phyloP scores from a whole-genome alignment of 176 grass and related monocot genomes.

The Oryza punctata region DNA sequence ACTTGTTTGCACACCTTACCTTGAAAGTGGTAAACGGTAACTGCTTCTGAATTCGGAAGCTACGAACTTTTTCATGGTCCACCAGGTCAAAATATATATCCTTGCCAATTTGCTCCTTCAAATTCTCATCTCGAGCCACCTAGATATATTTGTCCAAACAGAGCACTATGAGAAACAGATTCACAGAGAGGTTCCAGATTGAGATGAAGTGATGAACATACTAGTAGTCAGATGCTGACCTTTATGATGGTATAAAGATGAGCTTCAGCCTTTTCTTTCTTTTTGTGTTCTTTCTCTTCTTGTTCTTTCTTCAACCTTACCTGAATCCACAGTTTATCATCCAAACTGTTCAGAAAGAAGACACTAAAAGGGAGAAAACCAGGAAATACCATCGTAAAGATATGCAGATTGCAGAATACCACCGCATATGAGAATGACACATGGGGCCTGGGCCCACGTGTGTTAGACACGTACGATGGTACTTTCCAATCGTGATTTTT shows the following conservation, averaged over 20 bases:
- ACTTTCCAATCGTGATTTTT: neutral
- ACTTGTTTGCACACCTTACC: constrained; percentile 46
- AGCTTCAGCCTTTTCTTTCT: constrained; percentile 93
- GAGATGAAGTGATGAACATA: constrained; percentile 22
- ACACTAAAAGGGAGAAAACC: constrained; percentile 4
- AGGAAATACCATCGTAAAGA: neutral
- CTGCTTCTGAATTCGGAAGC: constrained; percentile 93
- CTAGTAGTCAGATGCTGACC: constrained; percentile 41
- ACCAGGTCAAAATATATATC: constrained; percentile 91
- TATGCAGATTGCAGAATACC: neutral
- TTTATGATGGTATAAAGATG: constrained; percentile 97
- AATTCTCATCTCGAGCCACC: constrained; percentile 81
- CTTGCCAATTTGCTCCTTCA: constrained; percentile 76
- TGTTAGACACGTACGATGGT: neutral
- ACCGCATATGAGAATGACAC: neutral
- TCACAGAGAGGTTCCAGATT: constrained; percentile 18
- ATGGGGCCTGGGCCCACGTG: neutral
- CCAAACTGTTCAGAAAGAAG: constrained; percentile 25
- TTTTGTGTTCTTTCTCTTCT: constrained; percentile 95
- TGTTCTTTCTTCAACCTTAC: constrained; percentile 91
- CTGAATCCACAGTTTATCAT: constrained; percentile 51
- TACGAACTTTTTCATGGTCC: constrained; percentile 90
- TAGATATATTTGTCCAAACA: constrained; percentile 31
- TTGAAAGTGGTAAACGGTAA: constrained; percentile 75
- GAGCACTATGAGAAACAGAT: neutral